phyloP scores from a whole-genome alignment of 345 rosid genomes.

The Excoecaria agallocha region DNA sequence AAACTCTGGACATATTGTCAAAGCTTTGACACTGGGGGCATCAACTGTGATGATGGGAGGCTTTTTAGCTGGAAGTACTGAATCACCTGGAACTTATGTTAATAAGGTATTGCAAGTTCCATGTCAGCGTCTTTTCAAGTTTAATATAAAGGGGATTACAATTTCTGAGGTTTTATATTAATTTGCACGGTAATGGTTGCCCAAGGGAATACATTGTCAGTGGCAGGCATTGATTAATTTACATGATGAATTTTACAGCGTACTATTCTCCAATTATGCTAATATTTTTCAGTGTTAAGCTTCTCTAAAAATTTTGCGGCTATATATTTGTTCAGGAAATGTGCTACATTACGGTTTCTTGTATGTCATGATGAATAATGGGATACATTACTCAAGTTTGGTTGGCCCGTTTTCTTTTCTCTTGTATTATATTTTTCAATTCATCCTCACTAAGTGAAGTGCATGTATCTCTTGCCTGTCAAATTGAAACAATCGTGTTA shows the following conservation, averaged over 20 bases:
- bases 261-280: neutral
- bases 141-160: no score
- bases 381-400: neutral
- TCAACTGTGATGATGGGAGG: slow-evolving; percentile 98
- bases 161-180: no score
- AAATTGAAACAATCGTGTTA: no score
- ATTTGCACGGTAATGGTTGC: no score
- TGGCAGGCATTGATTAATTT: neutral
- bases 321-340: neutral
- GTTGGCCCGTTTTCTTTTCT: neutral
- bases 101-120: slow-evolving; percentile 41
- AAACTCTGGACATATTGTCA: slow-evolving; percentile 91
- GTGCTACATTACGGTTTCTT: neutral
- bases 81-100: slow-evolving; percentile 78
- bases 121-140: neutral
- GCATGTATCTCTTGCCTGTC: no score
- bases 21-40: slow-evolving; percentile 85
- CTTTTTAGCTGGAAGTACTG: slow-evolving; percentile 89
- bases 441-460: neutral
- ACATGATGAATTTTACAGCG: neutral
- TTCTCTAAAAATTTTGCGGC: neutral
- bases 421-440: neutral
- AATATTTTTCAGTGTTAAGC: neutral
- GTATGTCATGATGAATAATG: neutral
- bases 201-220: no score